Base-by-base conservation (phyloP, 164 flowering plant genomes). In the Stephania cephalantha region DNA sequence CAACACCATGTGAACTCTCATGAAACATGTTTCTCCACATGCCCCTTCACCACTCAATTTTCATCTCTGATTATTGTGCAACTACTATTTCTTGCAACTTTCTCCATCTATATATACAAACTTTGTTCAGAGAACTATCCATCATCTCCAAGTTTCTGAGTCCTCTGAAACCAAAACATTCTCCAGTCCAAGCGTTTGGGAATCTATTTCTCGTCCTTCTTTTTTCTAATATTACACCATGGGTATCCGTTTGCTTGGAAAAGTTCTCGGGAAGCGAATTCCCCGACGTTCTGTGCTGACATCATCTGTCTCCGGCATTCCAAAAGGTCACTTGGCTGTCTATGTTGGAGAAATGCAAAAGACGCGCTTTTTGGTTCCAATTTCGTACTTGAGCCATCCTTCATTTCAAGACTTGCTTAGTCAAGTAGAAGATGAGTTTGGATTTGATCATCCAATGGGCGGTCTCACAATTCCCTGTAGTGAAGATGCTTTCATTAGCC, bases 351-450 rank as follows among this genome's bases (percentile, higher is more conserved):
- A 83, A 53, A 31, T 7, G 15, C 71, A 74, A 5, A 81, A 50
- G 55, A 50, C 77, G 75, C 78, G 85, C 15, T 83, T 78, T 71
- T 72, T 84, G 42, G 78, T 87, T 46, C 89, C 89, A 0, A 63
- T 85, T 8, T 78, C 85, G 2, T 86, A 73, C 73, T 76, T 88
- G 80, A 85, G 79, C 58, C 82, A 86, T 4, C 85, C 88, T 74
- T 74, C 55, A 46, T 86, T 85, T 61, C 91, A 75, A 71, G 79
- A 75, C 48, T 75, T 88, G 79, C 74, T 86, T 0, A 73, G 44
- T 63, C 75, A 20, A 45, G 69, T 68, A 2, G 75, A 73, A 18
- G 69, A 73, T n/a, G 75, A 61, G 45, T 73, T 61, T 45, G 75
- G 75, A 7, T 66, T 65, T 66, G 68, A 66, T 74, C 55, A 65